phyloP scores from a whole-genome alignment of 768 basidiomycete genomes.

The Boletus pseudopeckii region DNA sequence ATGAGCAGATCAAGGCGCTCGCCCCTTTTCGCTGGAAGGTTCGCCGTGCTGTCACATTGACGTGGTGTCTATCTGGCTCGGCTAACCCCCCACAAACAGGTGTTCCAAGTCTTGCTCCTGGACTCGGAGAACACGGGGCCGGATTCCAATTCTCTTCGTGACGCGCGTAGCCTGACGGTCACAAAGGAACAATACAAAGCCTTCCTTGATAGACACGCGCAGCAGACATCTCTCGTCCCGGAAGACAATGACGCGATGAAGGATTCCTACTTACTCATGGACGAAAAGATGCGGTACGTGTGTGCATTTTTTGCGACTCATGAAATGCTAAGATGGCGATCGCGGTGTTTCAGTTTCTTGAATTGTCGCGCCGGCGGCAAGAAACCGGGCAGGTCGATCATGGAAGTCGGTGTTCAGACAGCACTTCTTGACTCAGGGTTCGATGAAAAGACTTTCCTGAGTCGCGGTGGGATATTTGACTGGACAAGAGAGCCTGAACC shows the following conservation, averaged over 20 bases:
- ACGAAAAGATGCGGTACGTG: constrained; percentile 36
- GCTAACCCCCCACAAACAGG: constrained; percentile 11
- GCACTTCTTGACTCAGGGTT: constrained; percentile 16
- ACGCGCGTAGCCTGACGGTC: constrained; percentile 27
- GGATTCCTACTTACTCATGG: constrained; percentile 36
- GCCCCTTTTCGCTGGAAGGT: constrained; percentile 36
- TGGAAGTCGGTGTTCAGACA: constrained; percentile 14
- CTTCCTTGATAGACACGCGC: constrained; percentile 32
- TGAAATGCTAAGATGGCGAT: neutral
- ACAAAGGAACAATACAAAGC: constrained; percentile 32
- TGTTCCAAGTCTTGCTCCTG: constrained; percentile 30
- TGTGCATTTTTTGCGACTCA: neutral
- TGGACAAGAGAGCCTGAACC: constrained; percentile 3
- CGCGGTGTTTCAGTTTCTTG: constrained; percentile 21
- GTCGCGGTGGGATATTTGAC: constrained; percentile 6
- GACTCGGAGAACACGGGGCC: constrained; percentile 30
- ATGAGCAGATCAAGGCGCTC: constrained; percentile 27
- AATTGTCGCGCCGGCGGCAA: constrained; percentile 34
- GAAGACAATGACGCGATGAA: constrained; percentile 39
- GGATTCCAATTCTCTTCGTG: constrained; percentile 25
- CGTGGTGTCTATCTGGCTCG: neutral
- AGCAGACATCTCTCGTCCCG: constrained; percentile 29
- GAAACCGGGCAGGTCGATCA: constrained; percentile 16
- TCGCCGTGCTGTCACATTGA: neutral
- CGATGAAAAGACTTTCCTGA: constrained; percentile 10